phyloP scores from a whole-genome alignment of 1,284 basidiomycete genomes.

The Mrakiaceae sp. region DNA sequence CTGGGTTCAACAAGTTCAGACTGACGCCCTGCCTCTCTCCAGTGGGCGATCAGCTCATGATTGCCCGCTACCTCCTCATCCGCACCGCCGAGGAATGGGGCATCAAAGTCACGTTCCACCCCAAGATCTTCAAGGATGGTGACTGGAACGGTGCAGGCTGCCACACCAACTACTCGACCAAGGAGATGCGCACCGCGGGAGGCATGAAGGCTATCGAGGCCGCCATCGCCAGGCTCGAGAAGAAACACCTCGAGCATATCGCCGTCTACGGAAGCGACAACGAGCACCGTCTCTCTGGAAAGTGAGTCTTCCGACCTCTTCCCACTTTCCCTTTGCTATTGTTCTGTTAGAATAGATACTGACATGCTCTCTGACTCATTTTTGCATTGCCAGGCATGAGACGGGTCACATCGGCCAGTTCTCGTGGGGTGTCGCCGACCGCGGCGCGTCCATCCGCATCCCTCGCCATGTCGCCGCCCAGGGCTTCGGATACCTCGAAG shows the following conservation, averaged over 20 bases:
- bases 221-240: conserved; percentile 80
- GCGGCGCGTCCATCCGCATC: conserved; percentile 83
- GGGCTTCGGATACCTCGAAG: conserved; percentile 92
- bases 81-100: conserved; percentile 97
- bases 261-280: conserved; percentile 96
- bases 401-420: conserved; percentile 90
- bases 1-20: background rate
- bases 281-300: conserved; percentile 79
- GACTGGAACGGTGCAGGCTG: conserved; percentile 99
- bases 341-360: background rate
- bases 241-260: conserved; percentile 80
- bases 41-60: conserved; percentile 98
- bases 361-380: background rate
- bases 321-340: background rate
- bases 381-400: conserved; percentile 53
- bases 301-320: conserved; percentile 1
- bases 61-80: conserved; percentile 84
- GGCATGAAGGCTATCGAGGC: conserved; percentile 90
- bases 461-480: conserved; percentile 83
- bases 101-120: conserved; percentile 94
- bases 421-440: conserved; percentile 91
- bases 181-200: conserved; percentile 80
- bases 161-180: conserved; percentile 89
- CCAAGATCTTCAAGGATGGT: conserved; percentile 80
- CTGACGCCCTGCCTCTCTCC: background rate